These are phyloP conservation scores for Aegilops speltoides DNA, from an alignment of 176 grass and related monocot genomes.

Conservation along the genomic window DNA sequence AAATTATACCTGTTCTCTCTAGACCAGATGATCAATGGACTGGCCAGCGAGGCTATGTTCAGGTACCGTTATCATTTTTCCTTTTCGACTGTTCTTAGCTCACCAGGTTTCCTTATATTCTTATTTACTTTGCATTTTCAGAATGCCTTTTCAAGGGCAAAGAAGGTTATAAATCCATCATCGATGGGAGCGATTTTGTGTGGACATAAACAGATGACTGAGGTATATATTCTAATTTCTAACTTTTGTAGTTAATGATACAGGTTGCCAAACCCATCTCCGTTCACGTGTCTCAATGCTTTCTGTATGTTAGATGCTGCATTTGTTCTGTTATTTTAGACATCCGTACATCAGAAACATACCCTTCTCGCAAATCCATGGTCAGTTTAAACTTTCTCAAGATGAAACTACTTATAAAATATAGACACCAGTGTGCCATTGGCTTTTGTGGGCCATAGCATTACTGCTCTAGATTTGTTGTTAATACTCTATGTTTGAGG, in stretches of 20 bases:
- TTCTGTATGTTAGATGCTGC: background rate
- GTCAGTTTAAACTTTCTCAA: background rate
- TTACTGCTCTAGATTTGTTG: background rate
- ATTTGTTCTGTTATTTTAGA: background rate
- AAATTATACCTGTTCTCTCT: constrained; percentile 75
- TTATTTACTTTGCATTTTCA: constrained; percentile 35
- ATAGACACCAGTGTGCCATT: background rate
- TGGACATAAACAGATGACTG: constrained; percentile 86
- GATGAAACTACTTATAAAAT: background rate
- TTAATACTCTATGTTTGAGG: background rate
- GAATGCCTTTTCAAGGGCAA: constrained; percentile 71
- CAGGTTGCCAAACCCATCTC: background rate
- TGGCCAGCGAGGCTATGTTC: constrained; percentile 77
- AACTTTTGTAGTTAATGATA: background rate
- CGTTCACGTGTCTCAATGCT: background rate
- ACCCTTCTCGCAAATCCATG: background rate
- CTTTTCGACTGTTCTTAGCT: background rate
- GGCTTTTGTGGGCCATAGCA: background rate
- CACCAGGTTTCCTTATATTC: background rate
- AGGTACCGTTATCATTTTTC: constrained; percentile 42
- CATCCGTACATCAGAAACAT: background rate
- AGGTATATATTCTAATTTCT: constrained; percentile 53
- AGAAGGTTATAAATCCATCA: constrained; percentile 56
- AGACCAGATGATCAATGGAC: constrained; percentile 71
- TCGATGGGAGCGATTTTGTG: constrained; percentile 79